These are phyloP conservation scores for Elaphomyces granulatus DNA, from an alignment of 495 filamentous ascomycete genomes.

Conservation along the genomic window DNA sequence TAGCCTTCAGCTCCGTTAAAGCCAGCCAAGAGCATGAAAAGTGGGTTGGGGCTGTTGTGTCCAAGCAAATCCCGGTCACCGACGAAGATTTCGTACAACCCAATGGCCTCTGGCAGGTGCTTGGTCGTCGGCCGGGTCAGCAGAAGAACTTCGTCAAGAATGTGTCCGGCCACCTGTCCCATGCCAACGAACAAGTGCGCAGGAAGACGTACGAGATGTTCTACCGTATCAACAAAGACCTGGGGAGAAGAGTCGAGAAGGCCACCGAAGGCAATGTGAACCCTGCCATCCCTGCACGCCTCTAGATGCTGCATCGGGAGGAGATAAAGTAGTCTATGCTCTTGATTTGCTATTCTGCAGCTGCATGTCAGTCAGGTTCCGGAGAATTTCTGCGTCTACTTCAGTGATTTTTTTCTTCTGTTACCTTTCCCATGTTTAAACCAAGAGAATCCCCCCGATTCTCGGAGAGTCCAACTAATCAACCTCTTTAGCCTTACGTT, in stretches of 20 bases:
- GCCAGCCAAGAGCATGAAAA: constrained; percentile 48
- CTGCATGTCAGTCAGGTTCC: constrained; percentile 8
- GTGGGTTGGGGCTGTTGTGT: constrained; percentile 37
- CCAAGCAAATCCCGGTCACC: constrained; percentile 34
- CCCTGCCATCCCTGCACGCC: constrained; percentile 14
- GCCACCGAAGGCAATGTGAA: constrained; percentile 28
- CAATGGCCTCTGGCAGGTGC: constrained; percentile 48
- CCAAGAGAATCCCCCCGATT: too few relatives aligned
- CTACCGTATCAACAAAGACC: constrained; percentile 26
- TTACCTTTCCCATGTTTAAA: too few relatives aligned
- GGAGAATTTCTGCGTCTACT: constrained; percentile 3
- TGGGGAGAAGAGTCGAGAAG: constrained; percentile 29
- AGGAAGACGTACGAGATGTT: constrained; percentile 43
- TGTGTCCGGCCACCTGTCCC: constrained; percentile 38
- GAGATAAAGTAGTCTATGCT: too few relatives aligned
- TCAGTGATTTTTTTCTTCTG: too few relatives aligned
- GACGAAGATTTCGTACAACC: constrained; percentile 53
- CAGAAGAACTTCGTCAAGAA: constrained; percentile 55
- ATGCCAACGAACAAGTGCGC: constrained; percentile 36
- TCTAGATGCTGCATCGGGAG: too few relatives aligned
- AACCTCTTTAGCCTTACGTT: too few relatives aligned
- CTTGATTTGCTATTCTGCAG: too few relatives aligned
- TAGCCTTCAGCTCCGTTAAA: constrained; percentile 44
- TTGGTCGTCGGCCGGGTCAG: constrained; percentile 44
- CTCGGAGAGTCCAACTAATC: too few relatives aligned